Base-by-base conservation (phyloP, 1,139 yeast genomes). In the Suhomyces chickasaworum region DNA sequence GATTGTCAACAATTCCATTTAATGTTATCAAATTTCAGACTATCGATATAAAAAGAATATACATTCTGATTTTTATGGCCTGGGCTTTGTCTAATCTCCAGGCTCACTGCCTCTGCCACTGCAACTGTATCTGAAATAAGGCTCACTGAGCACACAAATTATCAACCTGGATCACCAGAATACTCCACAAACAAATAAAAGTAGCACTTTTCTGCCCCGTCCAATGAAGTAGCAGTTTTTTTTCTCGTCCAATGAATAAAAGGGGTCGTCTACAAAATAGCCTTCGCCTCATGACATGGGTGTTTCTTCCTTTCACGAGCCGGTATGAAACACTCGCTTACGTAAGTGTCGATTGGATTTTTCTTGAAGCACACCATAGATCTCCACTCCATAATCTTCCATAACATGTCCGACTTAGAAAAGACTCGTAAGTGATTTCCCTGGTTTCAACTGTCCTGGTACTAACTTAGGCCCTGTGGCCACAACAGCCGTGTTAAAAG, bases 401-500 rank as follows among this genome's bases (percentile, higher is more conserved):
- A 35, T 41, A 39, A 29, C 37, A 46, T 46, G 49, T 34, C 49
- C 7, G 49, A 46, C 32, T 34, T 42, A 15, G 46, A 45, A 21
- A 41, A 45, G 40, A 38, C 48, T 15, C 51, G 51, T 48, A 48
- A n/a, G 51, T 48, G 22, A 7, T 36, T 3, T 6, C n/a, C 12
- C 29, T 13, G 17, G 18, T 6, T 23, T 15, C 16, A 10, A 29
- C 16, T 5, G 10, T 9, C 3, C 23, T 5, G 22, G 10, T 47
- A 45, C 53, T 48, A 48, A 50, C 48, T 3, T 12, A 13, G 18
- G 39, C 39, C 29, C 1, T 4, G 13, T 10, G 31, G 37, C 29
- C 39, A 25, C 7, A 3, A 9, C 38, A 75, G 80, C 78, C 25
- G 64, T 74, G 46, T 66, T 76, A 47, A 73, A 75, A 55, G 78